These are phyloP conservation scores for Aphanomyces astaci DNA, from an alignment of 352 stramenopile genomes.

Conservation along the genomic window DNA sequence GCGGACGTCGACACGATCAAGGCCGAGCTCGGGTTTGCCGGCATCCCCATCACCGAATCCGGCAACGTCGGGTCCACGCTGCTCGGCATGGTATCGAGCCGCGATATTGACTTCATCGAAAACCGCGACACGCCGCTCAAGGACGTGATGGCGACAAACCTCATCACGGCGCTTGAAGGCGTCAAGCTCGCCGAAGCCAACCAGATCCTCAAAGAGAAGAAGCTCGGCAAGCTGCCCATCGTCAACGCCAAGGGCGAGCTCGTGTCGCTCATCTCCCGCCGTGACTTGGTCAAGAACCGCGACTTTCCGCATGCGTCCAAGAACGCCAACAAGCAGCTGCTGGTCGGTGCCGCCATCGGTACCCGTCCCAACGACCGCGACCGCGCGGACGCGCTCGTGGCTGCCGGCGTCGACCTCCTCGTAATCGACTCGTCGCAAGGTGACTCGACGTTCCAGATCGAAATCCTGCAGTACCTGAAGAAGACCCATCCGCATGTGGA, in stretches of 20 bases:
- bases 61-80: constrained; percentile 97
- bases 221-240: constrained; percentile 99
- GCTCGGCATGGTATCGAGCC: constrained; percentile 98
- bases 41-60: constrained; percentile 98
- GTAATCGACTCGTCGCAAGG: constrained; percentile 99
- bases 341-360: constrained; percentile 97
- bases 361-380: constrained; percentile 95
- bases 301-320: constrained; percentile 97
- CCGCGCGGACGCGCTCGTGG: constrained; percentile 85
- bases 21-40: constrained; percentile 94
- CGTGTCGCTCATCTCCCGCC: constrained; percentile 96
- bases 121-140: constrained; percentile 83
- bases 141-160: constrained; percentile 83
- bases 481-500: constrained; percentile 90
- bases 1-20: constrained; percentile 95
- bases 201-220: constrained; percentile 95
- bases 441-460: constrained; percentile 92
- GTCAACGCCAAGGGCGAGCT: constrained; percentile 97
- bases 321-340: constrained; percentile 97
- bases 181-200: constrained; percentile 96
- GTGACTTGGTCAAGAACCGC: constrained; percentile 97
- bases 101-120: constrained; percentile 98
- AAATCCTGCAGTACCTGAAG: constrained; percentile 95
- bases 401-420: constrained; percentile 97
- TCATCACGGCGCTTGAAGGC: constrained; percentile 93